Evolutionary conservation across 495 filamentous ascomycete species (phyloP).

Genomic region (Aspergillus haitiensis): DNA sequence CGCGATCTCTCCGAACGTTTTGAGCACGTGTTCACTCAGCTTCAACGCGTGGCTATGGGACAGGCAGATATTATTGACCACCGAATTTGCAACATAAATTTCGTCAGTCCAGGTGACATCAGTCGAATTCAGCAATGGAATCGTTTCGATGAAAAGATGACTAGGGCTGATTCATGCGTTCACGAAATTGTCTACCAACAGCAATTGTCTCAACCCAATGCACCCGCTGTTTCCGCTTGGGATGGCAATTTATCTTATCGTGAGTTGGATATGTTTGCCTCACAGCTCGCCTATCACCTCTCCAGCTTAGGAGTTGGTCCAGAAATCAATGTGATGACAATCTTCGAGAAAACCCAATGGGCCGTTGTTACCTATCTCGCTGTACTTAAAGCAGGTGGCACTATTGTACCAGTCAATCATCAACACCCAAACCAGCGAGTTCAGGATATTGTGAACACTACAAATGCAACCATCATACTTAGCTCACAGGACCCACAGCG

Average conservation of each 20-base stretch:
- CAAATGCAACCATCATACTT: background rate
- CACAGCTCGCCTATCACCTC: constrained; percentile 2
- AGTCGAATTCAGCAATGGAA: constrained; percentile 23
- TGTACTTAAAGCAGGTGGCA: constrained; percentile 12
- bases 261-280: constrained; percentile 1
- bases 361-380: constrained; percentile 14
- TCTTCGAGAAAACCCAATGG: constrained; percentile 17
- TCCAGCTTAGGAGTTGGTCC: constrained; percentile 5
- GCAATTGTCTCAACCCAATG: constrained; percentile 2
- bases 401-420: constrained; percentile 10
- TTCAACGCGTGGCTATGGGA: constrained; percentile 3
- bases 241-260: constrained; percentile 41
- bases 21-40: constrained; percentile 19
- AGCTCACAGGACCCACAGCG: constrained; percentile 1
- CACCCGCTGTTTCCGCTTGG: constrained; percentile 9
- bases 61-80: background rate
- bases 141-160: constrained; percentile 17
- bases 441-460: background rate
- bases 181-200: constrained; percentile 14
- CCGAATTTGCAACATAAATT: background rate
- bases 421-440: constrained; percentile 9
- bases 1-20: constrained; percentile 14
- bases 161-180: constrained; percentile 8
- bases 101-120: constrained; percentile 15
- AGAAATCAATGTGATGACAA: background rate